Base-by-base conservation (phyloP, 345 rosid genomes). In the Brassica juncea region DNA sequence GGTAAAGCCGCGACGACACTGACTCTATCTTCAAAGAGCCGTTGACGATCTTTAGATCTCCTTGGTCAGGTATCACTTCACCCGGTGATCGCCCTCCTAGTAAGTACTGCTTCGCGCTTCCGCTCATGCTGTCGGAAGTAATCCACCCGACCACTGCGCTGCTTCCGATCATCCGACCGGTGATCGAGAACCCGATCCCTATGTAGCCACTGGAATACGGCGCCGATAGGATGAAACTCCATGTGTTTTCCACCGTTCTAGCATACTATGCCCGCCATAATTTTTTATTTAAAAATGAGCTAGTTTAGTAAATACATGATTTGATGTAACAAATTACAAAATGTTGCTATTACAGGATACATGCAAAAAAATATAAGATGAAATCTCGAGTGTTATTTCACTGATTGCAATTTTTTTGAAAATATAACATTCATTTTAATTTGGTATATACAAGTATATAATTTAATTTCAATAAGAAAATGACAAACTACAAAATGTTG, bases 91-190 rank as follows among this genome's bases (percentile, higher is more conserved):
- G 52, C 1, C 87, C 97, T 1, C 84, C 76, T 3, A 94, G 87
- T 4, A 66, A 70, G 28, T 92, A 94, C 77, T 59, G 89, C 74
- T 92, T 88, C 1, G 82, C 77, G 1, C 1, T 28, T 6, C 81
- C 72, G 1, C 25, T 27, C 2, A 35, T 3, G 3, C 86, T 84
- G 39, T 64, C 82, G 0, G 78, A 4, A 8, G 92, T 83, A 30
- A 89, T 5, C 97, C 96, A 94, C 7, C 97, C 98, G 6, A 90
- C 98, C 65, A 92, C 31, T 0, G 98, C 97, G 52, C 92, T 92
- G 1, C 92, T 85, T 27, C 97, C 93, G 11, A 84, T 81, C 98
- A 94, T 94, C 37, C 0, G 2, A 0, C 91, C 92, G 66, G 57
- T 66, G 72, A 71, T 72, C 3, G 98, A 94, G 81, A 94, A 94